phyloP scores from a whole-genome alignment of 2,329 filamentous ascomycete species.

The Teratosphaeria destructans region DNA sequence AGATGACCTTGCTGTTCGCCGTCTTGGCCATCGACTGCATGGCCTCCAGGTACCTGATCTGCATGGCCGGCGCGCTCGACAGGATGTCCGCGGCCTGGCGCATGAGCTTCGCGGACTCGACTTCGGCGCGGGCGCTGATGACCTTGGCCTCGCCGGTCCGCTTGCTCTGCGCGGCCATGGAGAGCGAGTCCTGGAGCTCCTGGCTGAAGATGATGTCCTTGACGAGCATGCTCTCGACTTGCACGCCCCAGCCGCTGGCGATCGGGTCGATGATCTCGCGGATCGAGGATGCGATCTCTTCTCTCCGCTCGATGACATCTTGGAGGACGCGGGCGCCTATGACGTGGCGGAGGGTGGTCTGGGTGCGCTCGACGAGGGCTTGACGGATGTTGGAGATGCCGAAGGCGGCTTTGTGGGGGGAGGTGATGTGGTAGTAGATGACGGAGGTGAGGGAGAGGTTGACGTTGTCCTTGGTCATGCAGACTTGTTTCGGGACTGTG shows the following conservation, averaged over 20 bases:
- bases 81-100: slow-evolving; percentile 84
- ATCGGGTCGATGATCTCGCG: slow-evolving; percentile 62
- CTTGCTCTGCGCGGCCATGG: slow-evolving; percentile 98
- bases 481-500: slow-evolving; percentile 80
- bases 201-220: slow-evolving; percentile 98
- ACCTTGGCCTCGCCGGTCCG: slow-evolving; percentile 97
- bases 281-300: slow-evolving; percentile 92
- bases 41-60: slow-evolving; percentile 93
- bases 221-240: slow-evolving; percentile 97
- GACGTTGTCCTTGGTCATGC: slow-evolving; percentile 99
- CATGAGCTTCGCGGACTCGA: slow-evolving; percentile 92
- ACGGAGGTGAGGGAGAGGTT: slow-evolving; percentile 88
- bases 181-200: slow-evolving; percentile 89
- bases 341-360: slow-evolving; percentile 94
- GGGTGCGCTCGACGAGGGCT: slow-evolving; percentile 93
- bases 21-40: slow-evolving; percentile 99
- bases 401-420: slow-evolving; percentile 93
- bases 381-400: slow-evolving; percentile 90
- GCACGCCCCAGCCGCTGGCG: slow-evolving; percentile 84
- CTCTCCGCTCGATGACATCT: slow-evolving; percentile 95
- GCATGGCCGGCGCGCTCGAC: slow-evolving; percentile 87
- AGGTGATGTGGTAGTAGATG: slow-evolving; percentile 97
- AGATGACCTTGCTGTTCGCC: slow-evolving; percentile 79
- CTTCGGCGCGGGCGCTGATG: slow-evolving; percentile 91
- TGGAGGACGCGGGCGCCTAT: slow-evolving; percentile 91